These are phyloP conservation scores for Pseudogymnoascus pannorum DNA, from an alignment of 2,329 filamentous ascomycete genomes.

Conservation along the genomic window DNA sequence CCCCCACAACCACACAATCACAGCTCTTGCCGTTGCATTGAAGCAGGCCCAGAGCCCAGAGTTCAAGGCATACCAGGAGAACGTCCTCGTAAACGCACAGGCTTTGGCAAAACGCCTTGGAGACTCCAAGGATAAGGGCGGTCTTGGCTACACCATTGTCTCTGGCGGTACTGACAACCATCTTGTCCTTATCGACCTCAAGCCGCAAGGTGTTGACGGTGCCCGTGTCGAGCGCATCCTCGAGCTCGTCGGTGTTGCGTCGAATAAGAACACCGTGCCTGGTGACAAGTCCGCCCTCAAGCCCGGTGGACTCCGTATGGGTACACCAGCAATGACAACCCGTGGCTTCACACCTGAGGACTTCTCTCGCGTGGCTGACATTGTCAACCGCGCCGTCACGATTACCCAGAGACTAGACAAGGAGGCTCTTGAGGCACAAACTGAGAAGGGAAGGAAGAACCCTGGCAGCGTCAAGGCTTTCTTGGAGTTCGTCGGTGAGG, in stretches of 20 bases:
- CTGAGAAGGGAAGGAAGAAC: slow-evolving; percentile 59
- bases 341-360: slow-evolving; percentile 85
- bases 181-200: slow-evolving; percentile 86
- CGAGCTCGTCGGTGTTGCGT: slow-evolving; percentile 89
- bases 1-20: slow-evolving; percentile 98
- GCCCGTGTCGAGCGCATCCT: slow-evolving; percentile 83
- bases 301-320: slow-evolving; percentile 87
- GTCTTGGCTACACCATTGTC: slow-evolving; percentile 80
- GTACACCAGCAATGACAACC: slow-evolving; percentile 95
- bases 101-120: slow-evolving; percentile 66
- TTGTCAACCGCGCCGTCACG: slow-evolving; percentile 74
- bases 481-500: slow-evolving; percentile 59
- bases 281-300: slow-evolving; percentile 91
- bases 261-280: slow-evolving; percentile 98
- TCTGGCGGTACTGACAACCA: slow-evolving; percentile 96
- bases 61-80: slow-evolving; percentile 87
- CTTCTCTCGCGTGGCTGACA: slow-evolving; percentile 78
- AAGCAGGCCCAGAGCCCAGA: slow-evolving; percentile 87
- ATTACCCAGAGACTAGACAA: slow-evolving; percentile 73
- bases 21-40: slow-evolving; percentile 84
- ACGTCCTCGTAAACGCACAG: slow-evolving; percentile 86
- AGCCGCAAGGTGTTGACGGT: slow-evolving; percentile 80
- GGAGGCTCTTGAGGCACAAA: slow-evolving; percentile 60
- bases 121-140: slow-evolving; percentile 63
- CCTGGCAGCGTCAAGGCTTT: slow-evolving; percentile 60